Percentiles rank a stretch among this genome's conserved stretches.
Evolutionary conservation across 768 basidiomycete genomes (phyloP).

Genomic region (Kondoa subrosea): DNA sequence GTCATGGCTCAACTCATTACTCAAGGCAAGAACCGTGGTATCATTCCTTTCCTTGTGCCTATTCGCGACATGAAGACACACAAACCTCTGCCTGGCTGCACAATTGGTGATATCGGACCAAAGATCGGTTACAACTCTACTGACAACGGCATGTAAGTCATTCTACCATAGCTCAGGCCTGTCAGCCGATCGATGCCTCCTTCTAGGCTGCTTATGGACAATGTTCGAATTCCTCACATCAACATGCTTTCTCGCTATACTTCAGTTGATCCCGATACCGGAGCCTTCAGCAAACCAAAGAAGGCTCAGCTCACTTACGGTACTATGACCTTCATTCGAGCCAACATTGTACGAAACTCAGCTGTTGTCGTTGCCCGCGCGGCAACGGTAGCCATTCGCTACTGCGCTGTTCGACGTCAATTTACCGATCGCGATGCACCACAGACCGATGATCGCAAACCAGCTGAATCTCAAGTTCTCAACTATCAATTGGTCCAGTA

Average conservation of each 20-base stretch:
- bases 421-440: conserved; percentile 30
- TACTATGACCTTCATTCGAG: conserved; percentile 19
- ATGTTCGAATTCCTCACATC: neutral
- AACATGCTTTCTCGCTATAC: conserved; percentile 21
- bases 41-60: conserved; percentile 59
- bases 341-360: conserved; percentile 27
- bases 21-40: conserved; percentile 40
- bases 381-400: conserved; percentile 28
- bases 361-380: conserved; percentile 27
- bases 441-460: conserved; percentile 20
- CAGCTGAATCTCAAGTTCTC: conserved; percentile 26
- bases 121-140: conserved; percentile 24
- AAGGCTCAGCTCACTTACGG: conserved; percentile 17
- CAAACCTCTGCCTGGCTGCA: conserved; percentile 44
- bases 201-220: neutral
- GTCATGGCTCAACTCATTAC: conserved; percentile 55
- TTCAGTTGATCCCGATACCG: conserved; percentile 26
- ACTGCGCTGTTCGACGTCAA: conserved; percentile 28
- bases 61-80: conserved; percentile 50
- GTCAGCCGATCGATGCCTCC: neutral
- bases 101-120: conserved; percentile 51
- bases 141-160: conserved; percentile 24
- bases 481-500: conserved; percentile 30
- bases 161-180: conserved; percentile 11
- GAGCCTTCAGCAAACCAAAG: conserved; percentile 23